Base-by-base conservation (phyloP, 371 early-diverging fungal species). In the Haplosporangium sp. region DNA sequence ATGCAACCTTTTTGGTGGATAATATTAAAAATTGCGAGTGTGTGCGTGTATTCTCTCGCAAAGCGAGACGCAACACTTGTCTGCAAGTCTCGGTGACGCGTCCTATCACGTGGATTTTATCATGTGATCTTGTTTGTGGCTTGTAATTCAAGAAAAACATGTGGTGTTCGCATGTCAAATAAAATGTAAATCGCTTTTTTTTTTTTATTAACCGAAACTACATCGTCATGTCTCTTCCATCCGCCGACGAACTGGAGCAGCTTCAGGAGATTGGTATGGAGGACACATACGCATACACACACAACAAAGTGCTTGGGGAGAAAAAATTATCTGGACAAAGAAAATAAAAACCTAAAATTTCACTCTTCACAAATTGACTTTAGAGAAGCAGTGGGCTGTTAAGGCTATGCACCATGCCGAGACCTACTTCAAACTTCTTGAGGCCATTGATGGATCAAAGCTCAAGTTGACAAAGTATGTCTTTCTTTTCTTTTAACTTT, bases 331-430 rank as follows among this genome's bases (percentile, higher is more conserved):
- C 27, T 27, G 27, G 17, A 17, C 50, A 44, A 74, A 13, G 9
- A 7, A 17, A 13, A 20, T 37, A 19, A 37, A 53, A 42, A 27
- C 27, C 1, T 27, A 27, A 27, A 27, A 27, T 17, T 44, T 42
- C 11, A 40, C 56, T 37, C 13, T 10, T 37, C 34, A 39, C 47
- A 40, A 11, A 27, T 27, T 59, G 13, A 57, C 34, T 50, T 66
- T 17, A 91, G 94, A 96, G 87, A 94, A 91, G 89, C 96, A 96
- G 81, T 96, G 96, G 96, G 96, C 94, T 64, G 95, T 96, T 86
- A 95, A 94, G 89, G 96, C 97, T 47, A 89, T 94, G 89, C 94
- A 94, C 74, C 96, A 97, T 77, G 96, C 97, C 47, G 97, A 97
- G 76, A 95, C 95, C 13, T 96, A 95, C 84, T 94, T 92, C 87